Evolutionary conservation across 352 stramenopile genomes (phyloP).

Genomic region (Phytophthora cactorum): DNA sequence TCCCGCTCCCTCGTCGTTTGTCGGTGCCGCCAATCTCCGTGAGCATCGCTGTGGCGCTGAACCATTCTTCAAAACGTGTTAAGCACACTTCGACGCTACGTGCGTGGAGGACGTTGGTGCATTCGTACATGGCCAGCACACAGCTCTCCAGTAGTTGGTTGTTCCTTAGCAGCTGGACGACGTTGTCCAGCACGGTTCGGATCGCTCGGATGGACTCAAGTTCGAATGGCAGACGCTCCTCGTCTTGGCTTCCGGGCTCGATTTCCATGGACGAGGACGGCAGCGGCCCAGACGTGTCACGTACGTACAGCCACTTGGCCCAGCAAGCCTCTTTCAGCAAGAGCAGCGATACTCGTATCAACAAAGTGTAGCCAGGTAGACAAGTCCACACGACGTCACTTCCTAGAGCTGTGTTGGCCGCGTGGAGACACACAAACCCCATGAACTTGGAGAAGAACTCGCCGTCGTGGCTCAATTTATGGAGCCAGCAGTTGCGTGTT

Average conservation of each 20-base stretch:
- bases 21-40: slow-evolving; percentile 28
- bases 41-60: slow-evolving; percentile 48
- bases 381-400: slow-evolving; percentile 52
- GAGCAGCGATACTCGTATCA: slow-evolving; percentile 65
- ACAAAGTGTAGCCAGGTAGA: slow-evolving; percentile 65
- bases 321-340: slow-evolving; percentile 74
- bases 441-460: slow-evolving; percentile 84
- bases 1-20: slow-evolving; percentile 21
- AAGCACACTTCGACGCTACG: slow-evolving; percentile 72
- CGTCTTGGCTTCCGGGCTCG: slow-evolving; percentile 31
- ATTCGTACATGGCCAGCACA: slow-evolving; percentile 74
- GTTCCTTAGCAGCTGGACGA: slow-evolving; percentile 64
- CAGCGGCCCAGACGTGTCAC: slow-evolving; percentile 48
- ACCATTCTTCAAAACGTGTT: slow-evolving; percentile 73
- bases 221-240: slow-evolving; percentile 50
- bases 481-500: slow-evolving; percentile 49
- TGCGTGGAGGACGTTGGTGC: slow-evolving; percentile 70
- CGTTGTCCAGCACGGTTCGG: slow-evolving; percentile 63
- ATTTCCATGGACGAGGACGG: slow-evolving; percentile 42
- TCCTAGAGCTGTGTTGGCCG: slow-evolving; percentile 43
- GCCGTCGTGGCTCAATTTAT: slow-evolving; percentile 66
- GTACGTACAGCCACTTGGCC: slow-evolving; percentile 65
- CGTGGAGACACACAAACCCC: slow-evolving; percentile 57
- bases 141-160: slow-evolving; percentile 67
- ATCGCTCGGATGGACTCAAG: slow-evolving; percentile 55